These are phyloP conservation scores for Sclerotinia trifoliorum DNA, from an alignment of 2,329 filamentous ascomycete genomes.

Conservation along the genomic window DNA sequence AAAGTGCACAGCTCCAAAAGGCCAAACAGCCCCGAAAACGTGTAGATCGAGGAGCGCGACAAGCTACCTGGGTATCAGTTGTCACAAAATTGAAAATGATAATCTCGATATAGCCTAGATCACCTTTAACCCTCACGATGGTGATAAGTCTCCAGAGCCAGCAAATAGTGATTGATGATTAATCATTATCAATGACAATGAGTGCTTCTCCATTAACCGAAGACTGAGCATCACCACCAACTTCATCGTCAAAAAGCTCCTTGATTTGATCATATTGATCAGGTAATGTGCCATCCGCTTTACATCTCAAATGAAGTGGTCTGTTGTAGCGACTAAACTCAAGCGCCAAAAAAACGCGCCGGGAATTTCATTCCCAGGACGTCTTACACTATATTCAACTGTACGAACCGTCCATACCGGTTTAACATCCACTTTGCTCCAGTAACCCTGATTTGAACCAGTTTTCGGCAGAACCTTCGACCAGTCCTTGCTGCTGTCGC, in stretches of 20 bases:
- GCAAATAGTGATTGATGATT: neutral
- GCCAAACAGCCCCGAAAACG: neutral
- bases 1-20: neutral
- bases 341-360: neutral
- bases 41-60: too few relatives aligned
- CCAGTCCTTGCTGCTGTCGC: neutral
- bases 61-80: too few relatives aligned
- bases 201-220: neutral
- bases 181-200: neutral
- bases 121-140: too few relatives aligned
- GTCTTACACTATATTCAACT: neutral
- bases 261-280: neutral
- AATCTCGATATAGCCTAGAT: neutral
- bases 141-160: neutral
- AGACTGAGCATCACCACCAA: neutral
- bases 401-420: neutral
- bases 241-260: neutral
- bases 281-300: neutral
- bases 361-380: neutral
- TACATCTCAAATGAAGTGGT: neutral
- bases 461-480: too few relatives aligned
- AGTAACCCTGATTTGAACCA: neutral
- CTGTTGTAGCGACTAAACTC: accelerated
- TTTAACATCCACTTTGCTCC: neutral
- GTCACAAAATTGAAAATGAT: too few relatives aligned